phyloP scores from a whole-genome alignment of 768 basidiomycete species.

The Crucibulum laeve region DNA sequence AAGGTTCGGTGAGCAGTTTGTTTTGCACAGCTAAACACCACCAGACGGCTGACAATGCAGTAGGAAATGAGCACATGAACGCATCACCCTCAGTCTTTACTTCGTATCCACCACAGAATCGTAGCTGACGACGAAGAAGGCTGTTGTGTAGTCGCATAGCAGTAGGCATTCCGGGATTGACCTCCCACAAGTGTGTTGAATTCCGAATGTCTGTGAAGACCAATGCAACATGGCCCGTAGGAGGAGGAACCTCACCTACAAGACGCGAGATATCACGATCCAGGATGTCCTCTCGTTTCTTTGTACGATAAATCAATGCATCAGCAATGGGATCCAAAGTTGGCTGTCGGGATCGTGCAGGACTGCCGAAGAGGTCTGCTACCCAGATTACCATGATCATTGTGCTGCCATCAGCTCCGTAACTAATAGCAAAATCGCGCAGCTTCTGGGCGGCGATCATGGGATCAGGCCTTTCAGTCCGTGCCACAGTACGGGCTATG shows the following conservation, averaged over 20 bases:
- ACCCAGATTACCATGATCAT: slow-evolving; percentile 98
- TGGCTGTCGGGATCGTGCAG: slow-evolving; percentile 36
- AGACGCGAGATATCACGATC: slow-evolving; percentile 62
- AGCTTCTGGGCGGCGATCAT: slow-evolving; percentile 94
- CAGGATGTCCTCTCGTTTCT: slow-evolving; percentile 44
- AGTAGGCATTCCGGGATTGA: slow-evolving; percentile 90
- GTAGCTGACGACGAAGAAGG: slow-evolving; percentile 78
- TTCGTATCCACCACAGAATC: slow-evolving; percentile 93
- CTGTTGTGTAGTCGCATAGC: slow-evolving; percentile 90
- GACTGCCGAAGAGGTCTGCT: slow-evolving; percentile 63
- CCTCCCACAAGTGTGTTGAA: slow-evolving; percentile 95
- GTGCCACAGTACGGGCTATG: slow-evolving; percentile 82
- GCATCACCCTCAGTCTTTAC: slow-evolving; percentile 99
- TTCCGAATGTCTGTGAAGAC: slow-evolving; percentile 99
- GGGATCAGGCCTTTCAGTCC: slow-evolving; percentile 55
- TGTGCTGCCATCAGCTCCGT: slow-evolving; percentile 87
- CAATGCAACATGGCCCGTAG: slow-evolving; percentile 82
- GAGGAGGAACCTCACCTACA: slow-evolving; percentile 77
- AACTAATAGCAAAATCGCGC: slow-evolving; percentile 94
- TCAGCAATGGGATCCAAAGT: slow-evolving; percentile 44
- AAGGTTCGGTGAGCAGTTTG: slow-evolving; percentile 73
- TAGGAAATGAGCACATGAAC: slow-evolving; percentile 98
- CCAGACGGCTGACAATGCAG: slow-evolving; percentile 78
- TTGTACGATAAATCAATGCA: slow-evolving; percentile 16
- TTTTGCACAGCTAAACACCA: slow-evolving; percentile 88